Evolutionary conservation across 768 basidiomycete genomes (phyloP), one percentile per base, ranked within the genome.

Genomic region (Russula griseocarnosa): DNA sequence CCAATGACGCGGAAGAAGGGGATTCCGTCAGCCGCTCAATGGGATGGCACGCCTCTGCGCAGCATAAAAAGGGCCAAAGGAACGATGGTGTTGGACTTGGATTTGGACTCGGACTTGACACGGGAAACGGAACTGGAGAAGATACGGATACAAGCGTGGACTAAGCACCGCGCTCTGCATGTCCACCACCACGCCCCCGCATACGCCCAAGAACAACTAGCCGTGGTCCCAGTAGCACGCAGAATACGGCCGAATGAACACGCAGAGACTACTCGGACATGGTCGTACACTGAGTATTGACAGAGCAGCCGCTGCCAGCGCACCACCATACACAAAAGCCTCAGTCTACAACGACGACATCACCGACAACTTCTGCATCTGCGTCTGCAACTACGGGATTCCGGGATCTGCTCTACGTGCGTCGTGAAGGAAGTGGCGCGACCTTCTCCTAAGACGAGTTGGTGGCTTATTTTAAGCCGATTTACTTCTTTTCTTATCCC

Each of bases 371-470:
- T 32, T 67, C 72, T 24, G 74, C 77, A 61, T 72, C 75, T 40
- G 77, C 76, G 30, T 42, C 42, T 42, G 84, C 80, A 73, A 20
- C 49, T 26, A 42, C 6, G 1, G 34, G 62, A 32, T 94, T 94
- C 71, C 84, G 93, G 22, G 91, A 94, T 71, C 91, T 91, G 51
- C 76, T 92, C 52, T 74, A 87, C 49, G 70, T 87, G 71, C 80
- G 91, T 70, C 84, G 80, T 68, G 87, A 90, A 75, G 81, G 82
- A 73, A 49, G 61, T 64, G 65, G 75, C 78, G 42, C 78, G 78
- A 67, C 77, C 82, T 74, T 82, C 61, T 11, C n/a, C n/a, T n/a
- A n/a, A n/a, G n/a, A n/a, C n/a, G n/a, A n/a, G n/a, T n/a, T n/a
- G n/a, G n/a, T n/a, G n/a, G n/a, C n/a, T n/a, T n/a, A n/a, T n/a